These are phyloP conservation scores for Histomonas meleagridis DNA, from an alignment of 208 protist species.

Conservation along the genomic window DNA sequence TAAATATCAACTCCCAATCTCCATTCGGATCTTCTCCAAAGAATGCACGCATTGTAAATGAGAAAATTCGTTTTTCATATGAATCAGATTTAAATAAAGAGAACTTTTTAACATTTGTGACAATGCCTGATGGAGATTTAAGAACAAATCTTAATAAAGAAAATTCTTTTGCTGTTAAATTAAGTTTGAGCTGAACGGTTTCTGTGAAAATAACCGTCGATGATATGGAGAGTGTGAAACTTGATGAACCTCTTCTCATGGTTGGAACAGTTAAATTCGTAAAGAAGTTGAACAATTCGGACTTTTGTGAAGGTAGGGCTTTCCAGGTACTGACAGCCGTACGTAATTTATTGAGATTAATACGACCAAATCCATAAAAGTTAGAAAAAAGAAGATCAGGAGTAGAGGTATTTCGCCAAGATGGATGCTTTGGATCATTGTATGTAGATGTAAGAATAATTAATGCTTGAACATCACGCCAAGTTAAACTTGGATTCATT, in stretches of 20 bases:
- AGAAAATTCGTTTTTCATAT: too few relatives aligned
- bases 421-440: not conserved
- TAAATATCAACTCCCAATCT: not conserved
- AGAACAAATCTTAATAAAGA: not conserved
- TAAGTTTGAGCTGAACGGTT: not conserved
- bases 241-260: not conserved
- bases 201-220: not conserved
- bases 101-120: not conserved
- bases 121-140: not conserved
- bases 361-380: not conserved
- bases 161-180: not conserved
- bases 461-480: not conserved
- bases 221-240: not conserved
- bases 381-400: not conserved
- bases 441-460: not conserved
- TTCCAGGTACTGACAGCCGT: not conserved
- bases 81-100: too few relatives aligned
- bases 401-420: not conserved
- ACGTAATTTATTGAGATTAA: not conserved
- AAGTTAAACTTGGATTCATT: not conserved
- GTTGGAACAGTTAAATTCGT: not conserved
- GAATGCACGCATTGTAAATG: not conserved
- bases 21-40: constrained; percentile 20
- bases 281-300: not conserved
- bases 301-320: too few relatives aligned